Base-by-base conservation (phyloP, 1,139 yeast genomes). In the Sugiyamaella xylanicola region DNA sequence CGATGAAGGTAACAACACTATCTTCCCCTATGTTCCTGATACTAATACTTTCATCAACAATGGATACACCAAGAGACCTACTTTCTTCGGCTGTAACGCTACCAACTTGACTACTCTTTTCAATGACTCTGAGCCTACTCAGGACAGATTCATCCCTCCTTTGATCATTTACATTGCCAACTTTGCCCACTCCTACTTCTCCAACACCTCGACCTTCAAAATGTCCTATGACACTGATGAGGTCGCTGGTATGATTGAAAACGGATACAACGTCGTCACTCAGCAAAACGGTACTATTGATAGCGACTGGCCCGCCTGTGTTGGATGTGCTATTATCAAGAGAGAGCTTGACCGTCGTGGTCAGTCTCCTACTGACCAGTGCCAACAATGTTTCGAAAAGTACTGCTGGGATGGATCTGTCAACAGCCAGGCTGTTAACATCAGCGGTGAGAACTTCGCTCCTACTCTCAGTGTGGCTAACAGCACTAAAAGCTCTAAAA, bases 41-140 rank as follows among this genome's bases (percentile, higher is more conserved):
- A 72, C 69, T 21, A 74, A 78, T 48, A 80, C 95, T 0, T 88
- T 90, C 69, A 66, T 85, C 48, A 65, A 68, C 53, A 60, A 61
- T 15, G 74, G 74, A 5, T 61, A 72, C 48, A 82, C 87, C 9
- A 54, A 56, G 42, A 54, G 59, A 44, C 73, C 97, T 54, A 79
- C 90, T 0, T 91, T 91, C 75, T 91, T 91, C 67, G 97, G 97
- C 49, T 91, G 97, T 73, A 82, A 89, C 68, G 81, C 88, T 13
- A 67, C 72, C 2, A 64, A 68, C 56, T 72, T 87, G 67, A 83
- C 93, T 2, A 71, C 74, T 41, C 72, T 85, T 56, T 73, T 73
- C 35, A 67, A 74, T 13, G 53, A 48, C 19, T 55, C 61, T 32
- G 56, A 61, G 11, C 59, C 65, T 25, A 63, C 58, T 36, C 56